Conservation (phyloP, 2,329 filamentous ascomycete genomes). For the Beauveria asiatica region DNA sequence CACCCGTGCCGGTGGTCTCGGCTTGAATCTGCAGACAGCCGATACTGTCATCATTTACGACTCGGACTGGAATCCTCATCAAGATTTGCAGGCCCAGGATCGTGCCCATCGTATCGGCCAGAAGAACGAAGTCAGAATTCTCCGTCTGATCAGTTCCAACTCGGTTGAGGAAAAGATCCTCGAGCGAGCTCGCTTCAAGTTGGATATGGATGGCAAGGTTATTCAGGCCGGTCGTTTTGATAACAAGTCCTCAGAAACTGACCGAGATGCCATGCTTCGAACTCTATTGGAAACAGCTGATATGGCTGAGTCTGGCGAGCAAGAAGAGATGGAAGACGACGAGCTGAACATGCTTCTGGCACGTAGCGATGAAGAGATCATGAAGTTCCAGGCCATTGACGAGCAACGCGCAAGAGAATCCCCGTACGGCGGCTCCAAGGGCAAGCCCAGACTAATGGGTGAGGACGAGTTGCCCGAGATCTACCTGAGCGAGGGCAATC, state of each 20-base stretch:
- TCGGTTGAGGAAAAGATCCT: slow-evolving; percentile 98
- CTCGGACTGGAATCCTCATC: slow-evolving; percentile 98
- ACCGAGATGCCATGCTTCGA: slow-evolving; percentile 92
- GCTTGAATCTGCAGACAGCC: slow-evolving; percentile 92
- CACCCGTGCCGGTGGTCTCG: slow-evolving; percentile 93
- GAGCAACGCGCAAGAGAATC: slow-evolving; percentile 58
- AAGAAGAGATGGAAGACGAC: slow-evolving; percentile 98
- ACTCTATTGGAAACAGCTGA: slow-evolving; percentile 84
- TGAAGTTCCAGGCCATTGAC: slow-evolving; percentile 74
- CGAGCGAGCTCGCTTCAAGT: slow-evolving; percentile 92
- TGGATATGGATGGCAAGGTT: slow-evolving; percentile 99
- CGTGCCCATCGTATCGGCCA: slow-evolving; percentile 99
- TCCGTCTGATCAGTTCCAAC: slow-evolving; percentile 90
- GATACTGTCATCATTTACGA: slow-evolving; percentile 99
- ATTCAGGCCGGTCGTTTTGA: slow-evolving; percentile 99
- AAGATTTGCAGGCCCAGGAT: slow-evolving; percentile 98
- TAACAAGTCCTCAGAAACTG: slow-evolving; percentile 97
- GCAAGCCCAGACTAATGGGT: slow-evolving; percentile 69
- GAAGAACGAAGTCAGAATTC: slow-evolving; percentile 97
- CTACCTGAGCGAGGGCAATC: slow-evolving; percentile 80
- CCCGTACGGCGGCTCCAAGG: slow-evolving; percentile 64
- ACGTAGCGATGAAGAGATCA: slow-evolving; percentile 72
- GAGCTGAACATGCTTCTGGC: slow-evolving; percentile 93
- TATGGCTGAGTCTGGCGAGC: slow-evolving; percentile 59
- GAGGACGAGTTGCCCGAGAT: slow-evolving; percentile 90